Conservation (phyloP, 192 early-diverging fungal species). For the Coemansia sp. region DNA sequence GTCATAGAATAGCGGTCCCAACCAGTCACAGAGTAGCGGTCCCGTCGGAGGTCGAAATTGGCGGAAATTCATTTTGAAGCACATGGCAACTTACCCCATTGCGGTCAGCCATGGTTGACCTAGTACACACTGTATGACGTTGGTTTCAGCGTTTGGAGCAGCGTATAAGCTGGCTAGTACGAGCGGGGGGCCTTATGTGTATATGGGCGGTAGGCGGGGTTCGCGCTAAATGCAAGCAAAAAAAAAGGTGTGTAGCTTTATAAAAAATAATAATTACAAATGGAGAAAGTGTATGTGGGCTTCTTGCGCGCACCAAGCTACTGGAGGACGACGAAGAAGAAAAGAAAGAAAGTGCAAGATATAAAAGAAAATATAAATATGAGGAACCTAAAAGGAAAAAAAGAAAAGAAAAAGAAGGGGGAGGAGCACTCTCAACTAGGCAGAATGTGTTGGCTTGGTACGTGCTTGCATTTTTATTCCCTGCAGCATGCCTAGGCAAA, state of each 20-base stretch:
- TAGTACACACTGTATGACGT: background rate
- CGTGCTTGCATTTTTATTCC: background rate
- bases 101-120: conserved; percentile 29
- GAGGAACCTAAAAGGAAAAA: conserved; percentile 4
- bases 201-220: background rate
- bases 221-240: conserved; percentile 5
- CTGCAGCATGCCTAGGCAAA: conserved; percentile 1
- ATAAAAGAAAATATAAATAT: conserved; percentile 3
- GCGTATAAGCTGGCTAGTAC: background rate
- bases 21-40: background rate
- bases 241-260: conserved; percentile 1
- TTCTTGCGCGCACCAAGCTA: conserved; percentile 1
- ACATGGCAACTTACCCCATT: conserved; percentile 24
- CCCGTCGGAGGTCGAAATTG: background rate
- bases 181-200: background rate
- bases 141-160: background rate
- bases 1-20: background rate
- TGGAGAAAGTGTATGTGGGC: background rate
- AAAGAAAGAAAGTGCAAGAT: background rate
- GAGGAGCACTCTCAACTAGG: background rate
- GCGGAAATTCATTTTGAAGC: background rate
- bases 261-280: conserved; percentile 11
- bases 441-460: background rate
- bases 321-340: background rate
- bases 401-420: background rate